Conservation (phyloP, 148 eudicot species). For the Persicaria maculosa region DNA sequence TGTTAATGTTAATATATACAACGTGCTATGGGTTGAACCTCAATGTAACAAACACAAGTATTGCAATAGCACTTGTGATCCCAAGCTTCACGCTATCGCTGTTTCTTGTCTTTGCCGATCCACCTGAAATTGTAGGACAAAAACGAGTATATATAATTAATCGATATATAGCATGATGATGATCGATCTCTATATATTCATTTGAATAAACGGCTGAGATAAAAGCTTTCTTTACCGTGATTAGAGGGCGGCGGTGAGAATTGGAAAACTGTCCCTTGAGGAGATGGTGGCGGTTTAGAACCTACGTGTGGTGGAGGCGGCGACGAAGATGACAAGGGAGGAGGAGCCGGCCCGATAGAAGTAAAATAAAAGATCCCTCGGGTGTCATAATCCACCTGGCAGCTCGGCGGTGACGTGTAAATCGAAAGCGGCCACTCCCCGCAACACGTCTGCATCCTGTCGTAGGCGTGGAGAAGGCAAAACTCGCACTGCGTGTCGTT, state of each 20-base stretch:
- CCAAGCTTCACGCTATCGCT: not conserved
- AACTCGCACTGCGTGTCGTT: not conserved
- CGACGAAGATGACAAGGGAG: not conserved
- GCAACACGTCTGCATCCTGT: not conserved
- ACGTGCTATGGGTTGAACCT: not conserved
- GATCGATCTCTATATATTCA: no score
- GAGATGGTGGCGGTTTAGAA: not conserved
- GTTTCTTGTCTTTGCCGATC: not conserved
- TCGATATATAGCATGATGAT: no score
- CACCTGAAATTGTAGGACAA: not conserved
- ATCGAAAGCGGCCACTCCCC: not conserved
- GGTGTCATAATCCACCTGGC: not conserved
- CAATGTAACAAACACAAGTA: not conserved
- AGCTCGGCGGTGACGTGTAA: not conserved
- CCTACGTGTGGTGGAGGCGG: not conserved
- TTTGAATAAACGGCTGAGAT: no score
- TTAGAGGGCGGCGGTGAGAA: no score
- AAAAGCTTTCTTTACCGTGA: no score
- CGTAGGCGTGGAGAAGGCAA: not conserved
- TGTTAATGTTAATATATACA: not conserved
- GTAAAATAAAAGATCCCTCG: not conserved
- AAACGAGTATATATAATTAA: not conserved
- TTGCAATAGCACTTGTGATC: not conserved
- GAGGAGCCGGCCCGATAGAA: not conserved
- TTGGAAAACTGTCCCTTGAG: not conserved